Evolutionary conservation across 2,329 filamentous ascomycete genomes (phyloP).

Genomic region (Colletotrichum trifolii): DNA sequence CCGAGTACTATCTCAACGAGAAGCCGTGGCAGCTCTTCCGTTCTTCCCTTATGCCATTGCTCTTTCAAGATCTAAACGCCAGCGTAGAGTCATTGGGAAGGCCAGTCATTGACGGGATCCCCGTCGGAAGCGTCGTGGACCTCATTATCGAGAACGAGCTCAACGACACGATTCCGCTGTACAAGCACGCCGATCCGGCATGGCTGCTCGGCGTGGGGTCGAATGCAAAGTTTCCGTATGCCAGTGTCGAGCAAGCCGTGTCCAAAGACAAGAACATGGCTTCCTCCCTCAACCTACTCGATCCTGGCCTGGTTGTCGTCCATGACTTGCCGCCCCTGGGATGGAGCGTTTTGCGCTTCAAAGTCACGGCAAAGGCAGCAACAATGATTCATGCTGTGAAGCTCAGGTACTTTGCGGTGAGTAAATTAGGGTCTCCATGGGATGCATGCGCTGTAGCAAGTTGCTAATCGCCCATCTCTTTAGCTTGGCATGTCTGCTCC

Average conservation of each 20-base stretch:
- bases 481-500: conserved; percentile 33
- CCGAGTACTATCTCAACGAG: conserved; percentile 31
- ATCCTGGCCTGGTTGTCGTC: conserved; percentile 11
- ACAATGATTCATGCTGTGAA: conserved; percentile 35
- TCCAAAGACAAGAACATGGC: neutral
- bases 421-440: neutral
- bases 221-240: conserved; percentile 17
- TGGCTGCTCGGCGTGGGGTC: conserved; percentile 37
- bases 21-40: conserved; percentile 33
- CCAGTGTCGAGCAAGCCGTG: conserved; percentile 20
- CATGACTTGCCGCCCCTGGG: conserved; percentile 31
- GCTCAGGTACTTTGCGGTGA: conserved; percentile 32
- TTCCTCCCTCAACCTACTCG: conserved; percentile 1
- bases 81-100: neutral
- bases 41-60: conserved; percentile 35
- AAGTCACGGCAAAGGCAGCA: conserved; percentile 16
- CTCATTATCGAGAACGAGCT: conserved; percentile 29
- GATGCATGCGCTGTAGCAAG: neutral
- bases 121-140: conserved; percentile 36
- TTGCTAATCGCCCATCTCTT: neutral
- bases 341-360: conserved; percentile 29
- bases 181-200: conserved; percentile 39
- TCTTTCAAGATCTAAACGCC: conserved; percentile 28
- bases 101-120: conserved; percentile 19
- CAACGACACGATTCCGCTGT: conserved; percentile 35